phyloP scores from a whole-genome alignment of 2,329 filamentous ascomycete species.

The Diaporthe citri region DNA sequence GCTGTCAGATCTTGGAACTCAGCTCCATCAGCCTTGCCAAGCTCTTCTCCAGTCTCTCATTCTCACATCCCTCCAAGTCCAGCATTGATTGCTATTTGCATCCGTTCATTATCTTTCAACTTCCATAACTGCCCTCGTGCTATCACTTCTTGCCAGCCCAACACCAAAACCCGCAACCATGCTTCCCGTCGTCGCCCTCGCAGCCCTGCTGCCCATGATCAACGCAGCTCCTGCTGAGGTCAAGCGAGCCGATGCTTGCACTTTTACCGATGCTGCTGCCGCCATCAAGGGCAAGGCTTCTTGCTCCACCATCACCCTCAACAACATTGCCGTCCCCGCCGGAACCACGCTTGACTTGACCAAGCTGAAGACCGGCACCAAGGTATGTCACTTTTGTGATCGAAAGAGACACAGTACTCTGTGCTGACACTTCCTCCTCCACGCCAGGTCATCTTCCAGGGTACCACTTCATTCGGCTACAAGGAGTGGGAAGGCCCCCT shows the following conservation, averaged over 20 bases:
- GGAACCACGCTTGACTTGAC: conserved; percentile 53
- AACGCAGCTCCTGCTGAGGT: conserved; percentile 26
- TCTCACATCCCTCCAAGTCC: conserved; percentile 9
- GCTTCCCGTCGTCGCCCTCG: conserved; percentile 24
- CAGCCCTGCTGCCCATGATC: conserved; percentile 32
- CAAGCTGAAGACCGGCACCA: conserved; percentile 49
- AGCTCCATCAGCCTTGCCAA: conserved; percentile 24
- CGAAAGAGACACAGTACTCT: background rate
- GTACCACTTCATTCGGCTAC: conserved; percentile 56
- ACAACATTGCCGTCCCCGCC: conserved; percentile 52
- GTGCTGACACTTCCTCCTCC: background rate
- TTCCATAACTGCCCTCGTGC: background rate
- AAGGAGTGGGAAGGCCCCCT: conserved; percentile 72
- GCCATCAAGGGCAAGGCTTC: conserved; percentile 60
- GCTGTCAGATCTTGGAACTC: background rate
- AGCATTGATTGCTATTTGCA: conserved; percentile 19
- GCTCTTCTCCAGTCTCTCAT: conserved; percentile 26
- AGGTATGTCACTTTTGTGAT: conserved; percentile 40
- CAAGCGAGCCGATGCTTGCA: conserved; percentile 55
- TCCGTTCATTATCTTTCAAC: background rate
- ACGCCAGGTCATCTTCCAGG: conserved; percentile 48
- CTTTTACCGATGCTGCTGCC: conserved; percentile 62
- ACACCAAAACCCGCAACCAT: conserved; percentile 5
- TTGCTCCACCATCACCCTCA: conserved; percentile 54
- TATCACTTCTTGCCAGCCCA: background rate